A percentile compares a stretch with the other conserved stretches of the same genome.
Evolutionary conservation across 495 filamentous ascomycete species (phyloP).

Genomic region (Neurospora tetrasperma): DNA sequence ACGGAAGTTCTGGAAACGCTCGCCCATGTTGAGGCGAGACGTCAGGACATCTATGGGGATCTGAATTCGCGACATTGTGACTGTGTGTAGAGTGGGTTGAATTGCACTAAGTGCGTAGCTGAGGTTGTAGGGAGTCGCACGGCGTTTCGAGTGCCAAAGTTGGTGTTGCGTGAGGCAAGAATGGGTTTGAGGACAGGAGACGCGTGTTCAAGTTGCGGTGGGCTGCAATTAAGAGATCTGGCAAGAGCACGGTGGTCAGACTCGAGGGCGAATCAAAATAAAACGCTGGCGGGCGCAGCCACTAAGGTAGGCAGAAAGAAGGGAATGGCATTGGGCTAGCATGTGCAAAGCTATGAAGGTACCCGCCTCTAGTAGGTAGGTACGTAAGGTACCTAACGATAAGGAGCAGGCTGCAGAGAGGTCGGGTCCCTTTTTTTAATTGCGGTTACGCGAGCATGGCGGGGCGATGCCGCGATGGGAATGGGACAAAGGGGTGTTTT

Average conservation of each 20-base stretch:
- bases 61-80: slow-evolving; percentile 71
- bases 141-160: background rate
- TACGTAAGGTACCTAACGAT: background rate
- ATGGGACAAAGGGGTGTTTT: background rate
- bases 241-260: slow-evolving; percentile 18
- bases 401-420: background rate
- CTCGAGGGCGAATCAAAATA: slow-evolving; percentile 16
- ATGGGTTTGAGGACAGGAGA: background rate
- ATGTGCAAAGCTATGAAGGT: background rate
- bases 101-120: background rate
- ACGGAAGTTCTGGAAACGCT: slow-evolving; percentile 64
- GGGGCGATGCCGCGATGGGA: background rate
- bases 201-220: background rate
- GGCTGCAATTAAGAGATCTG: slow-evolving; percentile 17
- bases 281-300: slow-evolving; percentile 1
- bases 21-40: slow-evolving; percentile 72
- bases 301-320: background rate
- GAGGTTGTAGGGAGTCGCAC: background rate
- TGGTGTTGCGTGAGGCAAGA: background rate
- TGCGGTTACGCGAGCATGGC: background rate
- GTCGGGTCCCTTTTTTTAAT: background rate
- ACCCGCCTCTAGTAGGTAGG: background rate
- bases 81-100: background rate
- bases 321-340: background rate
- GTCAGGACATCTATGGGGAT: slow-evolving; percentile 87